Base-by-base conservation (phyloP, 2,329 filamentous ascomycete genomes). In the Achaetomium macrosporum region DNA sequence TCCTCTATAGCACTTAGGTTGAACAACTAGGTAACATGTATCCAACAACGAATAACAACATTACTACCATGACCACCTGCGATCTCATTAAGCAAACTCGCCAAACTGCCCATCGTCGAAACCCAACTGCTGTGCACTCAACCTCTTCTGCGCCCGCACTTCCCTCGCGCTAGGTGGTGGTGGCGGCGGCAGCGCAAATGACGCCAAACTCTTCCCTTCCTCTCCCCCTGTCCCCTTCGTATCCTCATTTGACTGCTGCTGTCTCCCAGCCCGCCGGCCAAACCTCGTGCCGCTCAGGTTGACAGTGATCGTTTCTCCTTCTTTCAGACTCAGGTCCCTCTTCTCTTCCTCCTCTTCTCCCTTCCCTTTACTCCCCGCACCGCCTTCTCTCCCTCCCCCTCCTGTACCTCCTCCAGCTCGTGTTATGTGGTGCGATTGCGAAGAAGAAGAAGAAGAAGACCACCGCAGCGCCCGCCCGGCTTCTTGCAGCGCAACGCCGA, bases 91-190 rank as follows among this genome's bases (percentile, higher is more conserved):
- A 44, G 78, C 79, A 71, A 95, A 95, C 70, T 95, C 89, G 17
- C 88, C 89, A 78, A 90, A 91, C 65, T 92, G 86, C 1, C 89
- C 90, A 66, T 95, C 88, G 64, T 95, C 89, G 63, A 93, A 93
- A 0, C 88, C 88, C 59, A 92, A 64, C 54, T 90, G 84, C 64
- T 84, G 74, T 5, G 77, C 72, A 12, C 79, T 77, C 62, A 71
- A 72, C 63, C 73, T 76, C 67, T 74, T 76, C 68, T 82, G 76
- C 49, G 79, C 74, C 70, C 80, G 83, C n/a, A 81, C 75, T 54
- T 81, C 79, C 58, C 75, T 74, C 13, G 78, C 79, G 56, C 76
- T 82, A 29, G 87, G 85, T 7, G 87, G 83, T 2, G 85, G 87
- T 13, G 88, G 88, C 36, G 88, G 88, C 36, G 85, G 82, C 59